These are phyloP conservation scores for Starmerella powellii DNA, from an alignment of 805 yeast species.

Conservation along the genomic window DNA sequence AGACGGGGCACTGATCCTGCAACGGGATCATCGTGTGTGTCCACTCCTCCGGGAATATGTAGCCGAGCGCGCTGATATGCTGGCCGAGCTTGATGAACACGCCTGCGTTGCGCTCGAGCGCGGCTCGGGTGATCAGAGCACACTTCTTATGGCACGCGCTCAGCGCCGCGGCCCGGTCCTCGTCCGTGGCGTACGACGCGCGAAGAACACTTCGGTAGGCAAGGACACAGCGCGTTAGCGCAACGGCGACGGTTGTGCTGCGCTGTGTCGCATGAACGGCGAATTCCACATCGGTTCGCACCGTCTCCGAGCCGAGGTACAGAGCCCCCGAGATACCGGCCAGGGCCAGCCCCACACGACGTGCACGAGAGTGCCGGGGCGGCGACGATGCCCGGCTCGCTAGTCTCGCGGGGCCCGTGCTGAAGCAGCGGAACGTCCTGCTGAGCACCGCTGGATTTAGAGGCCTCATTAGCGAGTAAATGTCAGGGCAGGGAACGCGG, in stretches of 20 bases:
- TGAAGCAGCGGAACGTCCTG: no score
- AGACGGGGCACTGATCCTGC: constrained; percentile 80
- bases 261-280: constrained; percentile 25
- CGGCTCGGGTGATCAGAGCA: constrained; percentile 65
- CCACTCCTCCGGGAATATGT: constrained; percentile 87
- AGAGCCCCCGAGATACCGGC: constrained; percentile 6
- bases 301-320: constrained; percentile 21
- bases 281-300: constrained; percentile 21
- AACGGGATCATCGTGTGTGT: constrained; percentile 85
- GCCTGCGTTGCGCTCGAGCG: constrained; percentile 81
- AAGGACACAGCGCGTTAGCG: constrained; percentile 47
- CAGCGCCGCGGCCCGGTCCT: constrained; percentile 42
- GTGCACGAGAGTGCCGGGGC: not conserved
- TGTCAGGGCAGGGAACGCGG: no score
- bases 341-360: not conserved
- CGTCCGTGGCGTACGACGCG: constrained; percentile 33
- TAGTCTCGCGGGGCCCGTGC: no score
- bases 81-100: constrained; percentile 90
- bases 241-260: constrained; percentile 24
- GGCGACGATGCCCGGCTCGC: not conserved
- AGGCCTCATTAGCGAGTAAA: no score
- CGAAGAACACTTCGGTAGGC: constrained; percentile 51
- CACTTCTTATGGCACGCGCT: constrained; percentile 59
- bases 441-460: no score
- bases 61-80: constrained; percentile 84